Base-by-base conservation (phyloP, 2,329 filamentous ascomycete species). In the Aspergillus niger region DNA sequence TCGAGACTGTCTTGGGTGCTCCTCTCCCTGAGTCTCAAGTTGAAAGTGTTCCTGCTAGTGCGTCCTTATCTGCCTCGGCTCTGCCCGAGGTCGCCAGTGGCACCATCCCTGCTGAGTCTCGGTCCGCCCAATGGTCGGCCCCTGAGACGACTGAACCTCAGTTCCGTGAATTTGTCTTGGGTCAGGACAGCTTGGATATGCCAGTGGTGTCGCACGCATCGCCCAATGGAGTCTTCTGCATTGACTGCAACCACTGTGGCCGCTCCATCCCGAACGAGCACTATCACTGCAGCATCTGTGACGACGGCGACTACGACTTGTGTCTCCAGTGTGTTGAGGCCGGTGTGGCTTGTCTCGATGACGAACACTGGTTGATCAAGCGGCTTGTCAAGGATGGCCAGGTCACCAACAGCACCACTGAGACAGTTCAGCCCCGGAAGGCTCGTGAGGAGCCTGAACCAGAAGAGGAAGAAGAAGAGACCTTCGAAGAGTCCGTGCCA, bases 241-340 rank as follows among this genome's bases (percentile, higher is more conserved):
- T 99, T 48, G 96, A 91, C 82, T 99, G 95, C 85, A 98, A 99
- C 80, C 85, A 86, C 74, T 99, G 95, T 77, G 89, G 92, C 67
- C 82, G 81, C 63, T 86, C 88, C 44, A 92, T 97, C 70, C 85
- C 89, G 28, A 88, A 92, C 68, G 85, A 87, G 55, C 94, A 99
- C 78, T 99, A 91, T 77, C 95, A 99, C 79, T 99, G 96, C 82
- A 91, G 91, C 66, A 91, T 90, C 60, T 99, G 95, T 74, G 92
- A 98, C 65, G 86, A 90, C 59, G 95, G 94, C 43, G 95, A 99
- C 76, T 99, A 93, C 71, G 95, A 99, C 72, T 85, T 99, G 30
- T 99, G 96, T 82, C 84, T 88, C 65, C 77, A 81, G 5, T 99
- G 95, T 71, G 86, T 97, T 51, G 84, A 88, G 53, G 80, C 83